phyloP scores from a whole-genome alignment of 1,284 basidiomycete genomes.

The Gomphus sp. region DNA sequence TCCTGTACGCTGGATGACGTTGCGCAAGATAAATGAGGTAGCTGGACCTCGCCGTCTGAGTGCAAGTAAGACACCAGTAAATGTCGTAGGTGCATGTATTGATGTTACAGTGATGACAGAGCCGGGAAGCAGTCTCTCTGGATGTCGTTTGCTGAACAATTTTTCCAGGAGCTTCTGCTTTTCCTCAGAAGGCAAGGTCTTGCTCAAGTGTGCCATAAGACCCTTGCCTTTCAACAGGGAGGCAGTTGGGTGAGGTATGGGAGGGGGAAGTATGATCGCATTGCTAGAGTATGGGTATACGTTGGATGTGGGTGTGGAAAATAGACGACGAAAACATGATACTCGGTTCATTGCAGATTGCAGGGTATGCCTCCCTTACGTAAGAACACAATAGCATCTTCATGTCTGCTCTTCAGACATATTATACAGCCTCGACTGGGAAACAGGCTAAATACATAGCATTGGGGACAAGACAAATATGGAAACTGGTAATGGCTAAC shows the following conservation, averaged over 20 bases:
- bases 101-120: conserved; percentile 72
- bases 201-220: conserved; percentile 67
- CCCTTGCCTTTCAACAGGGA: conserved; percentile 62
- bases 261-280: conserved; percentile 46
- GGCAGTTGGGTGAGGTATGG: conserved; percentile 28
- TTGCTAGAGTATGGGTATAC: conserved; percentile 71
- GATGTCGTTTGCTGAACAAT: conserved; percentile 63
- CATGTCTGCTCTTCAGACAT: neutral
- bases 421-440: neutral
- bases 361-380: neutral
- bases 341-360: conserved; percentile 6
- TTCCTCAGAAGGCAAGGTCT: conserved; percentile 55
- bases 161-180: conserved; percentile 58
- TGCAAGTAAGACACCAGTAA: conserved; percentile 80
- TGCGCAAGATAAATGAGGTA: conserved; percentile 77
- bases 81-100: conserved; percentile 63
- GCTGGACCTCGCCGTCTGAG: conserved; percentile 74
- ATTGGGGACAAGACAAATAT: neutral
- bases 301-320: conserved; percentile 13
- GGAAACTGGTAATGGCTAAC: neutral
- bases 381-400: no score
- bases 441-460: conserved; percentile 1
- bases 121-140: conserved; percentile 63
- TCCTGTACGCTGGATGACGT: conserved; percentile 81
- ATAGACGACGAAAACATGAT: neutral